Base-by-base conservation (phyloP, 495 filamentous ascomycete species). In the Tuber brumale region DNA sequence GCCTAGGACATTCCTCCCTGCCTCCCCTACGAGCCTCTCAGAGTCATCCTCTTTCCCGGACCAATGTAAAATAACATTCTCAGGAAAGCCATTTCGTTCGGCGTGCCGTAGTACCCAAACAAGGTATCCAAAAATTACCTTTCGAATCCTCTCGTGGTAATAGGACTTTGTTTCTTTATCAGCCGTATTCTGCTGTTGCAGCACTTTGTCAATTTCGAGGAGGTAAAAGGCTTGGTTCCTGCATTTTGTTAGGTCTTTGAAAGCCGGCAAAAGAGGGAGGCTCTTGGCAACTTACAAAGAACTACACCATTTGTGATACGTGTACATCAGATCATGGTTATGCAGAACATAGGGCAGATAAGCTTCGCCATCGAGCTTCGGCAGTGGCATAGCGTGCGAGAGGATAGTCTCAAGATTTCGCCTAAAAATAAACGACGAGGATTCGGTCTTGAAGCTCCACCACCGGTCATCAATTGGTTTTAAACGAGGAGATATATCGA, bases 331-430 rank as follows among this genome's bases (percentile, higher is more conserved):
- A n/a, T n/a, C n/a, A n/a, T n/a, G n/a, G n/a, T n/a, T n/a, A n/a
- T n/a, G n/a, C n/a, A n/a, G n/a, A n/a, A n/a, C n/a, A n/a, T n/a
- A n/a, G n/a, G n/a, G n/a, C n/a, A n/a, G n/a, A n/a, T n/a, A n/a
- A n/a, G n/a, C n/a, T n/a, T n/a, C n/a, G n/a, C n/a, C n/a, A n/a
- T n/a, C n/a, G n/a, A n/a, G n/a, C n/a, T n/a, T n/a, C n/a, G n/a
- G n/a, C n/a, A n/a, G n/a, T n/a, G n/a, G n/a, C n/a, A n/a, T 61
- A 27, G 51, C 51, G 14, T 61, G 51, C n/a, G 51, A 61, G 51
- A 61, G 51, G 27, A 61, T 61, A 61, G 51, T 61, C 51, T 61
- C 51, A 31, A 61, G 51, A n/a, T 61, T 61, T 31, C 51, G 51
- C 27, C 51, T 61, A 10, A 61, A 61, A 61, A 61, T 61, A 61